Evolutionary conservation across 2,329 filamentous ascomycete species (phyloP), one percentile per base, ranked within the genome.

Genomic region (Verticillium longisporum): DNA sequence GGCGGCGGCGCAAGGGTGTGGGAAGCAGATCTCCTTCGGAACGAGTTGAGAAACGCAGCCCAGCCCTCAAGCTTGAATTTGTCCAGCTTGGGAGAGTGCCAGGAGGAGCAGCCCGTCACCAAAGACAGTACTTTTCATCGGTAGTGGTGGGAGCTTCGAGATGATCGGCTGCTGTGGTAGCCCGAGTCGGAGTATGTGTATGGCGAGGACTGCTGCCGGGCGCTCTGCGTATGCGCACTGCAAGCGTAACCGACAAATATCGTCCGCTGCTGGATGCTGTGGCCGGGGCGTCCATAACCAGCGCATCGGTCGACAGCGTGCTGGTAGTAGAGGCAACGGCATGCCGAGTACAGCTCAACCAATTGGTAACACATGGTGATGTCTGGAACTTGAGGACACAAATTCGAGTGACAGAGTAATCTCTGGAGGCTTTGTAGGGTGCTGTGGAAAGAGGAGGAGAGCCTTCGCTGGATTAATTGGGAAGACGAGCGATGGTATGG

Each of bases 231-330:
- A 72, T 91, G 89, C 32, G 72, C 73, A 55, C 78, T 74, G 76
- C 92, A 97, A 59, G 88, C 83, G 71, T 95, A 95, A 58, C 92
- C 93, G 31, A 97, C 92, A 21, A 91, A 80, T 58, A 97, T 89
- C 6, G 85, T 90, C 72, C 89, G 88, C 70, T 90, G 87, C 66
- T 91, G 85, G 61, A 93, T 78, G 55, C 69, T 68, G 70, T 97
- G 92, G 56, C 88, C 88, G 57, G 85, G 84, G 62, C 89, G 87
- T 63, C 89, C 90, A 72, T 92, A 91, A 38, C 85, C 81, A 57
- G 86, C 80, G 72, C 92, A 97, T 63, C 90, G 89, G 71, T 97
- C 92, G 68, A 97, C 83, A 56, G 90, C 87, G 73, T 97, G 93
- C 70, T 88, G 83, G 80, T 94, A 91, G 80, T 97, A 96, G 68